Conservation (phyloP, 805 yeast genomes). For the Brettanomyces bruxellensis region DNA sequence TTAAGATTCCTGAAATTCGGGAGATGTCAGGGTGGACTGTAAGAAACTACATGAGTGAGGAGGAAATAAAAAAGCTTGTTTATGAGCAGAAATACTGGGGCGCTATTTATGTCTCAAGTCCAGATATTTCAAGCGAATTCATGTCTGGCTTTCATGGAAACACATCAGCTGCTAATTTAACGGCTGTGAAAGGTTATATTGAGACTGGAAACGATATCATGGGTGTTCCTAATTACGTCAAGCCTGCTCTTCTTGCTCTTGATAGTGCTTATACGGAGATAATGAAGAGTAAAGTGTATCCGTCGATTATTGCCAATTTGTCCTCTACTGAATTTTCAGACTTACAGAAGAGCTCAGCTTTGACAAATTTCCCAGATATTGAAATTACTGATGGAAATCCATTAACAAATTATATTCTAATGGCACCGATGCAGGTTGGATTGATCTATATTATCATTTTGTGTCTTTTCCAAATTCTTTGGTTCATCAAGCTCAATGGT, state of each 20-base stretch:
- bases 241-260: constrained; percentile 33
- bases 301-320: constrained; percentile 22
- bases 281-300: constrained; percentile 13
- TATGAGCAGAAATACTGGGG: constrained; percentile 58
- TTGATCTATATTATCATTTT: constrained; percentile 62
- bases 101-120: constrained; percentile 41
- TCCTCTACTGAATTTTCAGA: constrained; percentile 15
- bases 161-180: constrained; percentile 13
- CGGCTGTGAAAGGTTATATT: constrained; percentile 27
- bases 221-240: constrained; percentile 35
- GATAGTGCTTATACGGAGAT: constrained; percentile 20
- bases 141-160: constrained; percentile 31
- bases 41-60: constrained; percentile 19
- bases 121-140: constrained; percentile 32
- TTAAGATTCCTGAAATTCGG: constrained; percentile 7
- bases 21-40: constrained; percentile 30
- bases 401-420: constrained; percentile 35
- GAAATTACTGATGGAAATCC: constrained; percentile 28
- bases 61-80: constrained; percentile 34
- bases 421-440: constrained; percentile 71
- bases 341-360: constrained; percentile 12
- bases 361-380: constrained; percentile 15
- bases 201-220: constrained; percentile 59
- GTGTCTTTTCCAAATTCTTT: constrained; percentile 62
- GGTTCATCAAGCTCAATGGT: constrained; percentile 47